Percentiles rank a stretch among this genome's conserved stretches.
These are phyloP conservation scores for Zychaea mexicana DNA, from an alignment of 371 early-diverging fungal genomes.

Conservation along the genomic window DNA sequence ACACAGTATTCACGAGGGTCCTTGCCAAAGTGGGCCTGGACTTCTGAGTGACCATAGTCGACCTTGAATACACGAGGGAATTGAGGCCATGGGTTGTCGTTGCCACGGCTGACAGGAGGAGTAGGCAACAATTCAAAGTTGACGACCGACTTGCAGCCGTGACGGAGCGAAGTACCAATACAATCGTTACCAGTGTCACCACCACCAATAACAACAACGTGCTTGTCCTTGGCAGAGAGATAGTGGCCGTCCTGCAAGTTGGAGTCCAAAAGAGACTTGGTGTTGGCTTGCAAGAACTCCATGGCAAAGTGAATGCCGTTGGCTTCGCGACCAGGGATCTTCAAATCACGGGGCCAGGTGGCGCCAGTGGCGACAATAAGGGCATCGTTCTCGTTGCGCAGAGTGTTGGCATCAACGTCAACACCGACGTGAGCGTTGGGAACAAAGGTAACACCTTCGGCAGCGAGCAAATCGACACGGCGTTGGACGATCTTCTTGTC, in stretches of 20 bases:
- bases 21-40: slow-evolving; percentile 80
- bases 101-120: slow-evolving; percentile 80
- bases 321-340: slow-evolving; percentile 83
- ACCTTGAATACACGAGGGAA: slow-evolving; percentile 93
- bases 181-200: slow-evolving; percentile 98
- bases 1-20: slow-evolving; percentile 96
- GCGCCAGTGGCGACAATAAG: slow-evolving; percentile 93
- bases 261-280: slow-evolving; percentile 83
- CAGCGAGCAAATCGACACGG: slow-evolving; percentile 88
- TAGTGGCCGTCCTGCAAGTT: slow-evolving; percentile 74
- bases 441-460: slow-evolving; percentile 90
- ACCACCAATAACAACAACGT: slow-evolving; percentile 97
- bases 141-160: slow-evolving; percentile 87
- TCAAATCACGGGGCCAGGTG: slow-evolving; percentile 95
- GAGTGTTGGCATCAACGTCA: slow-evolving; percentile 66
- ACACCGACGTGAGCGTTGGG: slow-evolving; percentile 87
- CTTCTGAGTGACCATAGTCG: slow-evolving; percentile 96
- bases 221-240: slow-evolving; percentile 87
- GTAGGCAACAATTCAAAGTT: slow-evolving; percentile 97
- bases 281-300: slow-evolving; percentile 93
- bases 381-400: slow-evolving; percentile 77
- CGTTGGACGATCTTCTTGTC: slow-evolving; percentile 94
- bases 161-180: slow-evolving; percentile 92
- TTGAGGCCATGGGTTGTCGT: slow-evolving; percentile 97
- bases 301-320: slow-evolving; percentile 97